Conservation (phyloP, 176 grass and related monocot species). For the Aegilops bicornis region DNA sequence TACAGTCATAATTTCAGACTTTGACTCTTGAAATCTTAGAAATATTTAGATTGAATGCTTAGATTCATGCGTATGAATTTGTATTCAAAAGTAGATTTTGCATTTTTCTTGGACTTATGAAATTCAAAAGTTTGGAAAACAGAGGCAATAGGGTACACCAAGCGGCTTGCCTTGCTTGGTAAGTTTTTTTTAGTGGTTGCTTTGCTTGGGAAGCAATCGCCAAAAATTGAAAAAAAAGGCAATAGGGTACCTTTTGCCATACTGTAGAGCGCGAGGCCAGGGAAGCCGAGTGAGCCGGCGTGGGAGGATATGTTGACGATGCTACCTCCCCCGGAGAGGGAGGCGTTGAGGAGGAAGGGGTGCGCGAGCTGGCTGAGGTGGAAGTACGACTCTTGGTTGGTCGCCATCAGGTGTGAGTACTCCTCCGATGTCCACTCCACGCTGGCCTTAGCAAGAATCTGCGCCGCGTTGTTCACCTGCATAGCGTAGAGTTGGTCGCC, state of each 20-base stretch:
- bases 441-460: neutral
- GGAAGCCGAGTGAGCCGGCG: neutral
- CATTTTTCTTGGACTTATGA: neutral
- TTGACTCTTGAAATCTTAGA: neutral
- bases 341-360: neutral
- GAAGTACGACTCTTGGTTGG: neutral
- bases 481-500: no score
- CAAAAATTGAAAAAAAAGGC: no score
- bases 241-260: neutral
- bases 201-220: no score
- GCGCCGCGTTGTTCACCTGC: slow-evolving; percentile 27
- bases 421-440: neutral
- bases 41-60: no score
- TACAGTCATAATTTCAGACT: neutral
- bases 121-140: no score
- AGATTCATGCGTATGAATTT: neutral
- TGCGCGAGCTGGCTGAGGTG: neutral
- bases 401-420: neutral
- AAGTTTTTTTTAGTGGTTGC: no score
- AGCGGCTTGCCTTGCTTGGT: no score
- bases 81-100: neutral
- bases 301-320: slow-evolving; percentile 12
- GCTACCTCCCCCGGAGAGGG: neutral
- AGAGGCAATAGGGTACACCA: no score
- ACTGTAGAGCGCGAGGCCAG: neutral